Conservation (phyloP, 768 basidiomycete species). For the Boletellus emodensis region DNA sequence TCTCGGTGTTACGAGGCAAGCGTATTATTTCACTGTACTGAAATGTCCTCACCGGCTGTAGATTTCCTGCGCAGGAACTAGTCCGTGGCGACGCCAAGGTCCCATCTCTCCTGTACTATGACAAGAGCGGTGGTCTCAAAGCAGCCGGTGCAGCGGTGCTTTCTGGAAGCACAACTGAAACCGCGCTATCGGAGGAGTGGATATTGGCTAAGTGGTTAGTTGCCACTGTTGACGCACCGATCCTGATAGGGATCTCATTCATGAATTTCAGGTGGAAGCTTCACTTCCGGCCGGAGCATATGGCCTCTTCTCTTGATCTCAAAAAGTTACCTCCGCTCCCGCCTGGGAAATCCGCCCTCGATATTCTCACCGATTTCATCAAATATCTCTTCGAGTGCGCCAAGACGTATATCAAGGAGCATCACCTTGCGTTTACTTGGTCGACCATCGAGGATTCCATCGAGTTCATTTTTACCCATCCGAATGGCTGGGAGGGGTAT, state of each 20-base stretch:
- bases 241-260: neutral
- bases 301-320: conserved; percentile 16
- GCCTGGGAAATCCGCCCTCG: conserved; percentile 9
- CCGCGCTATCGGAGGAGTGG: conserved; percentile 31
- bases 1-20: conserved; percentile 9
- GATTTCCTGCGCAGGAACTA: conserved; percentile 38
- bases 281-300: conserved; percentile 15
- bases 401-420: conserved; percentile 13
- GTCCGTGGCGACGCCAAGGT: conserved; percentile 42
- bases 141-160: conserved; percentile 42
- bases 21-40: neutral
- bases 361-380: conserved; percentile 23
- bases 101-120: conserved; percentile 43
- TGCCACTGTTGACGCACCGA: neutral
- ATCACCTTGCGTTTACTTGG: conserved; percentile 17
- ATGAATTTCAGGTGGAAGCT: conserved; percentile 23
- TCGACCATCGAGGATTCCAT: conserved; percentile 9
- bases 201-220: conserved; percentile 18
- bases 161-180: conserved; percentile 27
- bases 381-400: conserved; percentile 15
- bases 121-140: conserved; percentile 29
- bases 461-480: conserved; percentile 23
- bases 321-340: conserved; percentile 32
- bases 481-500: conserved; percentile 27
- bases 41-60: conserved; percentile 13